Base-by-base conservation (phyloP, 495 filamentous ascomycete genomes). In the Haplographium delicatum region DNA sequence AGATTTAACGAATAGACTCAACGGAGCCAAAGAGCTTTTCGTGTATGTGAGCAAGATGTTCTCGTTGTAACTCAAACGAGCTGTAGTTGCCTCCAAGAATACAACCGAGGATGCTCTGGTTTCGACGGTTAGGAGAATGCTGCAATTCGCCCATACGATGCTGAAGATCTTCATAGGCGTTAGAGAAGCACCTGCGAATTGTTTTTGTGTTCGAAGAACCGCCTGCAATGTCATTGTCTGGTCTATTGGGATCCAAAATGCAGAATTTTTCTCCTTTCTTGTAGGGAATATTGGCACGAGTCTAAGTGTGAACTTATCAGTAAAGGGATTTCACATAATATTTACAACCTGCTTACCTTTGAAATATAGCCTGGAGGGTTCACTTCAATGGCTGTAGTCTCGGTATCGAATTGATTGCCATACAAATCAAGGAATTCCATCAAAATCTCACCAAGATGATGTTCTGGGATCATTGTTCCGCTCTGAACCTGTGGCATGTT, bases 341-440 rank as follows among this genome's bases (percentile, higher is more conserved):
- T 3, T 23, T 15, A 24, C 5, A 23, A 4, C 1, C 11, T 8
- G 34, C 78, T 62, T 61, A 89, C 82, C 85, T 95, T 89, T 57
- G 80, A 72, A 54, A 87, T 71, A 61, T 81, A 83, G 13, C 72
- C 74, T 1, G 89, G 82, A 6, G 87, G 84, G 34, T 84, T 67
- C 68, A 94, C 65, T n/a, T 76, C 68, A 60, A 98, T 90, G 3
- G 85, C 89, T 11, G 78, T 72, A 2, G 61, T 72, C 25, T 68
- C 53, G 50, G 80, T 81, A 51, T 91, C 74, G 57, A 96, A 89
- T 37, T 75, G 62, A 49, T 86, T 86, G 0, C 93, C 93, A 53
- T 96, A 98, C 9, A 91, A 81, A 44, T 93, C 79, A 4, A 97
- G 74, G 61, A 98, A 96, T 38, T 88, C 75, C 65, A 96, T 78